These are phyloP conservation scores for Ascochyta viciae-villosae DNA, from an alignment of 2,329 filamentous ascomycete species.

Conservation along the genomic window DNA sequence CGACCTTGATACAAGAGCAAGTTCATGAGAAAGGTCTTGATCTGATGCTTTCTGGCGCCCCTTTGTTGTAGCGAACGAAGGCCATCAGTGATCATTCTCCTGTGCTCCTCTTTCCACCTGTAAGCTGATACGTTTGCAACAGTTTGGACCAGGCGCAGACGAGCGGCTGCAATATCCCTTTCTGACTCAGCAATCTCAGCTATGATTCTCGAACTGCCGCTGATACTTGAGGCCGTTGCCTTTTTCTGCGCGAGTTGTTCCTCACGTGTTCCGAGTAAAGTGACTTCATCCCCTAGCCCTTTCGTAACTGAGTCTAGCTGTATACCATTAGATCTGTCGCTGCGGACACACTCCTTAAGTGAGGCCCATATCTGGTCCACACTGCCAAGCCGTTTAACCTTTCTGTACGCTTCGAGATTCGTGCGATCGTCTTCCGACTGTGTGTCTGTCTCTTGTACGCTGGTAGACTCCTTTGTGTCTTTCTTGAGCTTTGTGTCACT, in stretches of 20 bases:
- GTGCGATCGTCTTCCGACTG: not conserved
- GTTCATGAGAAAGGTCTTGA: not conserved
- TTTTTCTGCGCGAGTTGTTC: not conserved
- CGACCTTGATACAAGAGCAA: not conserved
- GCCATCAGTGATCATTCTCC: not conserved
- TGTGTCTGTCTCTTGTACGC: not conserved
- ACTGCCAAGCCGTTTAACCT: not conserved
- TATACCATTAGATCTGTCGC: not conserved
- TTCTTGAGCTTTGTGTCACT: not conserved
- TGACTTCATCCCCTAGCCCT: not conserved
- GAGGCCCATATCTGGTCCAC: not conserved
- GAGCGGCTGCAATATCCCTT: not conserved
- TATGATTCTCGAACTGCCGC: not conserved
- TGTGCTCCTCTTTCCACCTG: not conserved
- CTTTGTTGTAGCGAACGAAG: not conserved
- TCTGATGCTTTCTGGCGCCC: not conserved
- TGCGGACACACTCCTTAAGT: not conserved
- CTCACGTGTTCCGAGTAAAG: not conserved
- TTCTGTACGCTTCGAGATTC: not conserved
- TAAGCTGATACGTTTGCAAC: not conserved
- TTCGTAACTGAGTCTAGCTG: not conserved
- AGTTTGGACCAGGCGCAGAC: not conserved
- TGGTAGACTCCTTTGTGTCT: not conserved
- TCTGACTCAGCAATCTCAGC: not conserved
- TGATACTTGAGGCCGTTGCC: too few species aligned